Evolutionary conservation across 1,139 yeast genomes (phyloP), one percentile per base, ranked within the genome.

Genomic region (Lodderomyces margitis): DNA sequence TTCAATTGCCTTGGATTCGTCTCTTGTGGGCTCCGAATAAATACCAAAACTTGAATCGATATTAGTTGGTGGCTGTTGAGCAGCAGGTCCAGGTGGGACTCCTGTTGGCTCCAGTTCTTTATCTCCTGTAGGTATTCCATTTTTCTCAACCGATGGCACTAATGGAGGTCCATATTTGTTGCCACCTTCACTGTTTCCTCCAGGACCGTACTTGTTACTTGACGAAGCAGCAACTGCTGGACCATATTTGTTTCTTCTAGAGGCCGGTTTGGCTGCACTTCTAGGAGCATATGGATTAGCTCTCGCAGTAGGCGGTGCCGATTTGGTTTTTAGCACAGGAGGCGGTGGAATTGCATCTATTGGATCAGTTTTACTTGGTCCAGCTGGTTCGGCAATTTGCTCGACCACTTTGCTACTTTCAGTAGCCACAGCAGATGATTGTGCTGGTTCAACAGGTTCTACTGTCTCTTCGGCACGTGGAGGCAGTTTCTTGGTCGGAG

Each of bases 271-370:
- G 14, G 53, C 43, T 15, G 41, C 28, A 1, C 51, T 53, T 3
- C 62, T 59, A 12, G 77, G 75, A 2, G 75, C 75, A 50, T 70
- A 70, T 21, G 76, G 75, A 44, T 70, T 69, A n/a, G 49, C 49
- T 41, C 53, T 58, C 3, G 56, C 46, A 19, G 39, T 32, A 5
- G 41, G 46, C 8, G 27, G 39, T 8, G 34, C 39, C 4, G 33
- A 27, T n/a, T 35, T 38, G 32, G 21, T 36, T 24, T 36, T 40
- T 9, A 19, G 31, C 21, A 39, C 20, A n/a, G 24, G 33, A 16
- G 48, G 44, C 20, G 50, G 47, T 21, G 49, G 46, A 28, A 44
- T 39, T 10, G 44, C 41, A 10, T 43, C 37, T 24, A 47, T 44
- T 12, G 46, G 40, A 8, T 39, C 28, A n/a, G 39, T 31, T 12